These are phyloP conservation scores for Thelonectria discophora DNA, from an alignment of 2,329 filamentous ascomycete species.

Conservation along the genomic window DNA sequence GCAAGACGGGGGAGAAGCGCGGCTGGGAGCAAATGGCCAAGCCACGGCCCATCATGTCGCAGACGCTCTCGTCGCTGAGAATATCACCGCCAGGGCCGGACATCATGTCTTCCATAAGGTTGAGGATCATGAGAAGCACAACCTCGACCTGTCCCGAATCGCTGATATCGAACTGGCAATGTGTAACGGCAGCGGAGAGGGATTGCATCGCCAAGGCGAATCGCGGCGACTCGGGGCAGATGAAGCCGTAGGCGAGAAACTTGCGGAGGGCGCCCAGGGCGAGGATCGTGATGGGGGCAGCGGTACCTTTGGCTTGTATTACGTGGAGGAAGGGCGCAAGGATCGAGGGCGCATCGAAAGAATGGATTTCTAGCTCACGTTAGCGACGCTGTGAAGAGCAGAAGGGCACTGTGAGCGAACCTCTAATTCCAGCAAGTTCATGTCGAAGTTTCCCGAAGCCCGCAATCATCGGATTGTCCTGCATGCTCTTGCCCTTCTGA, in stretches of 20 bases:
- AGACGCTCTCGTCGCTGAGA: constrained; percentile 97
- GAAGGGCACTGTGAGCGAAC: constrained; percentile 52
- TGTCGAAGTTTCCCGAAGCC: constrained; percentile 90
- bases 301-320: constrained; percentile 94
- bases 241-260: constrained; percentile 94
- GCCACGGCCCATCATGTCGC: constrained; percentile 99
- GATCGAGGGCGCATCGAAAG: constrained; percentile 88
- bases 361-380: constrained; percentile 74
- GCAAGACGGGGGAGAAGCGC: constrained; percentile 87
- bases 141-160: constrained; percentile 96
- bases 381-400: constrained; percentile 10
- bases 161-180: constrained; percentile 96
- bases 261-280: constrained; percentile 94
- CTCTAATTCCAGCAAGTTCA: constrained; percentile 86
- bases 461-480: constrained; percentile 95
- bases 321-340: constrained; percentile 96
- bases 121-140: constrained; percentile 90
- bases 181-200: constrained; percentile 92
- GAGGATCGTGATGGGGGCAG: constrained; percentile 93
- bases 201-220: constrained; percentile 94
- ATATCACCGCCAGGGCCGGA: constrained; percentile 91
- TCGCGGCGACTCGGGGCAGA: constrained; percentile 83
- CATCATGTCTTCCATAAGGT: constrained; percentile 98
- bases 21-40: constrained; percentile 97
- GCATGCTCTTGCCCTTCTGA: constrained; percentile 96